Conservation (phyloP, 2,329 filamentous ascomycete genomes). For the Aspergillus oerlinghausenensis region DNA sequence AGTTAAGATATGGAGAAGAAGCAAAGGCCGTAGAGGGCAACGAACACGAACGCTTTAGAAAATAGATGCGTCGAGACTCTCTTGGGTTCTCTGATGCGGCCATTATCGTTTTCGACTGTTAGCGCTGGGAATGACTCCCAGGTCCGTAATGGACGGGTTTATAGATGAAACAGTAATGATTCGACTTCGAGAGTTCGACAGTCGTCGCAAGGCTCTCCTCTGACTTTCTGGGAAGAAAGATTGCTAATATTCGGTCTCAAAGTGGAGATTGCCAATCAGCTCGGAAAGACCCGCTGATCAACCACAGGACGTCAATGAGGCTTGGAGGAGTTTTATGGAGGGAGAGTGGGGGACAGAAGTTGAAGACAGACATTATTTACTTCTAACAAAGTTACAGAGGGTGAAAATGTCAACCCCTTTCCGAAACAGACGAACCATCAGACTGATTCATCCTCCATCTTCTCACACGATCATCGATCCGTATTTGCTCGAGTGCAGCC, state of each 20-base stretch:
- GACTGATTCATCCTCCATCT: too few species aligned
- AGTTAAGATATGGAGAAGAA: too few species aligned
- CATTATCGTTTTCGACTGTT: not conserved
- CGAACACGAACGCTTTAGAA: too few species aligned
- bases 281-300: not conserved
- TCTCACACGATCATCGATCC: not conserved
- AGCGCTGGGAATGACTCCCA: not conserved
- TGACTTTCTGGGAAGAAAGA: not conserved
- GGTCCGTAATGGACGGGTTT: too few species aligned
- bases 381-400: too few species aligned
- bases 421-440: too few species aligned
- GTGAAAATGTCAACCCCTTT: too few species aligned
- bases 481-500: not conserved
- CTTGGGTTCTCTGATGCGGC: not conserved
- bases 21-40: too few species aligned
- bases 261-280: not conserved
- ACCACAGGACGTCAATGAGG: not conserved
- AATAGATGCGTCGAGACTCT: not conserved
- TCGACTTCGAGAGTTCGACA: too few species aligned
- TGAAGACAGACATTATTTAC: not conserved
- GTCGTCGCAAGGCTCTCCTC: too few species aligned
- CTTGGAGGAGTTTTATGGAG: not conserved
- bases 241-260: not conserved
- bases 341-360: too few species aligned
- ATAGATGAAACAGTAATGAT: not conserved